Base-by-base conservation (phyloP, 148 eudicot genomes). In the Fallopia convolvulus region DNA sequence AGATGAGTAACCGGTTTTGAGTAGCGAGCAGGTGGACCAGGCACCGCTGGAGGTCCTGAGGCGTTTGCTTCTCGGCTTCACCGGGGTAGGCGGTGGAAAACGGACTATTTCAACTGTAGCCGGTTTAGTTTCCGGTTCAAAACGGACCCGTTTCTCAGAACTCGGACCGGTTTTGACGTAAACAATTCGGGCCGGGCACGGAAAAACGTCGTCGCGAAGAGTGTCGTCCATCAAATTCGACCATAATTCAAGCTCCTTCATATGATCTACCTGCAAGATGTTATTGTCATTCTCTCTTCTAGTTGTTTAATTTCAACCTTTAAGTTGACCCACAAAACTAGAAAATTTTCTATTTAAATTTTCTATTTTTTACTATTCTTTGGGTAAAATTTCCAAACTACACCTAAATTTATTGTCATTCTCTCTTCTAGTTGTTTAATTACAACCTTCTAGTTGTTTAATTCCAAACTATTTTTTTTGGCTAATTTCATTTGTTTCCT, bases 181-280 rank as follows among this genome's bases (percentile, higher is more conserved):
- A 40, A 48, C 79, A 7, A 44, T 78, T 36, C 79, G 78, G 79
- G 75, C 71, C 32, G 94, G 90, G 41, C 83, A 90, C 77, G 87
- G 82, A 56, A 87, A 73, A 0, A 85, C 82, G 8, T 83, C 40
- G 72, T 82, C 94, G 21, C 97, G 83, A 26, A 84, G 78, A 32
- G 98, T 88, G 82, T 94, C 98, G 79, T 94, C 97, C 80, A 92
- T 94, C 14, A 94, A 86, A 84, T 89, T 87, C 3, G 98, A 92
- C 81, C 93, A 87, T 87, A 94, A 90, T 77, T 94, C 98, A 13
- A 93, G 85, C 75, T 87, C 85, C 88, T 90, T 88, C 83, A 90
- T 55, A 80, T 89, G 97, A 80, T 90, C 94, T 9, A 77, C 89
- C 98, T 93, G 85, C 10, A 80, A 63, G 3, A 33, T 15, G 5